Conservation (phyloP, 2,329 filamentous ascomycete species). For the Microdochium trichocladiopsis region DNA sequence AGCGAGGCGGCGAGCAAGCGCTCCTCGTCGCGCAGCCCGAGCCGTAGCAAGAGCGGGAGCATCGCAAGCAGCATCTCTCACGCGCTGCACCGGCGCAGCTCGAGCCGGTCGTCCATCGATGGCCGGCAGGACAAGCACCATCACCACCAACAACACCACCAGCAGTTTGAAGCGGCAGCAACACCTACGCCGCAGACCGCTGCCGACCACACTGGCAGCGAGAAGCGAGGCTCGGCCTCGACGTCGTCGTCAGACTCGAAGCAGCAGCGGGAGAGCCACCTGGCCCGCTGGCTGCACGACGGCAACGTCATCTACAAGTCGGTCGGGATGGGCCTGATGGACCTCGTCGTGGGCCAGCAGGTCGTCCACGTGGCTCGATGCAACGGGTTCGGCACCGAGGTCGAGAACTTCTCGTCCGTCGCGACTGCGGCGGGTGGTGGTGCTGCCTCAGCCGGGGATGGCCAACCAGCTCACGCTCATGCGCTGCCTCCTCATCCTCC, state of each 20-base stretch:
- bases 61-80: slow-evolving; percentile 11
- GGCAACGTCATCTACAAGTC: slow-evolving; percentile 66
- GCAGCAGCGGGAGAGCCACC: slow-evolving; percentile 38
- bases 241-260: slow-evolving; percentile 16
- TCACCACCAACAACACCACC: slow-evolving; percentile 4
- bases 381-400: slow-evolving; percentile 44
- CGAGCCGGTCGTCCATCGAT: slow-evolving; percentile 17
- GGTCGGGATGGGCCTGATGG: slow-evolving; percentile 61
- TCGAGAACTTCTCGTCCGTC: slow-evolving; percentile 40
- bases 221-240: neutral
- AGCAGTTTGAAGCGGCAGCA: neutral
- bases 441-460: no score
- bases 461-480: no score
- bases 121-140: slow-evolving; percentile 4
- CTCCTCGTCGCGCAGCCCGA: slow-evolving; percentile 22
- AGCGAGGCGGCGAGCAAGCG: slow-evolving; percentile 11
- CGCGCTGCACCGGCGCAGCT: slow-evolving; percentile 19
- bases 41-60: slow-evolving; percentile 12
- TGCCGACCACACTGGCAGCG: neutral
- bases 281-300: slow-evolving; percentile 48
- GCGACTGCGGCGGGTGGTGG: neutral
- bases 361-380: slow-evolving; percentile 47
- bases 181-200: neutral
- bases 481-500: no score
- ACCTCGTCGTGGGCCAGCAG: slow-evolving; percentile 54